phyloP scores from a whole-genome alignment of 1,284 basidiomycete genomes.

The Neolentinus lepideus region DNA sequence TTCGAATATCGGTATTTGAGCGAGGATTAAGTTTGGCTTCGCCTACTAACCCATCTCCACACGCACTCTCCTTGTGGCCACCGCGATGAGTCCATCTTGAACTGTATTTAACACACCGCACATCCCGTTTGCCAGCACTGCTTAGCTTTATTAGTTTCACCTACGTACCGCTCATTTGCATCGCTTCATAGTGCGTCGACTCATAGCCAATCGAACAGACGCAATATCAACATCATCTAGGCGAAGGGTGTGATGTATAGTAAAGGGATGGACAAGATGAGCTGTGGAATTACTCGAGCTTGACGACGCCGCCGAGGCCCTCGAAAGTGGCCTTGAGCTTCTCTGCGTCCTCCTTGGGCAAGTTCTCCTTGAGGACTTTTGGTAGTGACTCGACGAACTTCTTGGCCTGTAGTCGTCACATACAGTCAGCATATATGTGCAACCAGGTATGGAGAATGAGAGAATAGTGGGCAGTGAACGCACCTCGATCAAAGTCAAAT shows the following conservation, averaged over 20 bases:
- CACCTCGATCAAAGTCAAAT: conserved; percentile 93
- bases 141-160: too few species aligned
- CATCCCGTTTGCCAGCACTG: too few species aligned
- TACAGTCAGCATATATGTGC: background rate
- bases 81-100: background rate
- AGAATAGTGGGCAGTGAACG: conserved; percentile 25
- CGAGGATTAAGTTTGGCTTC: conserved; percentile 59
- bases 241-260: background rate
- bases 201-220: background rate
- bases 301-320: conserved; percentile 83
- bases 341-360: conserved; percentile 97
- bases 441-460: conserved; percentile 14
- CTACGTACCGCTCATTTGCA: too few species aligned
- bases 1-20: conserved; percentile 92
- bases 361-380: conserved; percentile 91
- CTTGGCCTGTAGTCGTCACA: conserved; percentile 75
- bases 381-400: conserved; percentile 98
- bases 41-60: too few species aligned
- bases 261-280: conserved; percentile 14
- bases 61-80: background rate
- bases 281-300: conserved; percentile 53
- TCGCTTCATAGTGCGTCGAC: too few species aligned
- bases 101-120: too few species aligned
- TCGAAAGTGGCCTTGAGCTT: conserved; percentile 91
- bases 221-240: background rate